Evolutionary conservation across 768 basidiomycete genomes (phyloP).

Genomic region (Hygrocybe punicea): DNA sequence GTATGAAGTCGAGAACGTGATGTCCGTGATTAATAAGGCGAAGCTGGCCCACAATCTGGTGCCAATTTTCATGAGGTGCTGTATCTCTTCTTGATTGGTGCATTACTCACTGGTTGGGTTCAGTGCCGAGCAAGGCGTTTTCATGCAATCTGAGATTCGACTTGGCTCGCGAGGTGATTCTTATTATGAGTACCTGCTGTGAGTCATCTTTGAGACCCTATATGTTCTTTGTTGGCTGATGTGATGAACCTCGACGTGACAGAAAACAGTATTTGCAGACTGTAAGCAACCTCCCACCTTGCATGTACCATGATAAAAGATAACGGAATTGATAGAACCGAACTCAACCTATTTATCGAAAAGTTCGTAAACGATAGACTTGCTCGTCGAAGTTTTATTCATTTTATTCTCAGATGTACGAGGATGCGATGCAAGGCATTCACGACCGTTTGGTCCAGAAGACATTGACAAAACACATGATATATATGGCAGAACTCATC

Average conservation of each 20-base stretch:
- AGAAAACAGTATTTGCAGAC: constrained; percentile 83
- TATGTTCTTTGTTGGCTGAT: background rate
- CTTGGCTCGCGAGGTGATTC: constrained; percentile 91
- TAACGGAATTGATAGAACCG: constrained; percentile 45
- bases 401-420: constrained; percentile 68
- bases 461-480: constrained; percentile 56
- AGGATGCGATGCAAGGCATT: constrained; percentile 77
- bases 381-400: background rate
- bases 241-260: background rate
- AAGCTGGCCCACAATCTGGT: constrained; percentile 68
- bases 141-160: constrained; percentile 67
- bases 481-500: constrained; percentile 79
- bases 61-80: constrained; percentile 79
- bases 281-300: constrained; percentile 32
- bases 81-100: background rate
- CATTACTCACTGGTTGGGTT: background rate
- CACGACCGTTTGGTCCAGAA: constrained; percentile 68
- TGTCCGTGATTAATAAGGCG: constrained; percentile 63
- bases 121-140: constrained; percentile 43
- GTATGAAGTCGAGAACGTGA: constrained; percentile 72
- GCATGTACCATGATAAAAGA: too few relatives aligned
- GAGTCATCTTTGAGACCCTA: constrained; percentile 4
- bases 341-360: constrained; percentile 71
- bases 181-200: constrained; percentile 89
- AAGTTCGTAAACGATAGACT: constrained; percentile 41